Evolutionary conservation across 768 basidiomycete species (phyloP), one percentile per base, ranked within the genome.

Genomic region (Arthromyces matolae): DNA sequence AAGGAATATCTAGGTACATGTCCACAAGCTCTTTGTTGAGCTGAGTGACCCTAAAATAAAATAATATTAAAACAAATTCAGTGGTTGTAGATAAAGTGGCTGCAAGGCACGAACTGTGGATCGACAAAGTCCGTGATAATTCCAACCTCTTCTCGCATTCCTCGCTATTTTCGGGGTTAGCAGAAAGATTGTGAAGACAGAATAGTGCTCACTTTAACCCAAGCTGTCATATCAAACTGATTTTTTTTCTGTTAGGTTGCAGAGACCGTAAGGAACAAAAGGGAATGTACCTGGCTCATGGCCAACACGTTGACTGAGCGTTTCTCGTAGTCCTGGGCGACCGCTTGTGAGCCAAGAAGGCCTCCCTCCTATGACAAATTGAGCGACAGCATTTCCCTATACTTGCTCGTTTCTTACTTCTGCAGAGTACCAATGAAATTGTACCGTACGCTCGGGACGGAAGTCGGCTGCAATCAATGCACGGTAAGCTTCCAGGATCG

Each of bases 211-310:
- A 72, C 79, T 78, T 92, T 92, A 51, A 95, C 89, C 92, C 92
- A 96, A 46, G 90, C 90, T 18, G 90, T 93, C 90, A 92, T 92
- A 63, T 92, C 89, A 60, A 86, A 89, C 87, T 89, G 56, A 41
- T 45, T 31, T 49, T 31, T 33, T n/a, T n/a, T n/a, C n/a, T n/a
- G n/a, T n/a, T n/a, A 39, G 28, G 45, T 58, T 50, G 62, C 36
- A 47, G 24, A 54, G 49, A 34, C 40, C 46, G 29, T 27, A 47
- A 48, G 45, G 41, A 44, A 48, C 49, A 45, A 46, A 40, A 20
- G 33, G 35, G 27, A 42, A 45, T 36, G 42, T 64, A 88, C 86
- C 75, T 91, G 89, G 60, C 83, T 83, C 88, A 91, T 91, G 41
- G 85, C 89, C 55, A 84, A 66, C 51, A 92, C 86, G 57, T 86